These are phyloP conservation scores for Pascua guehoae DNA, from an alignment of 1,284 basidiomycete genomes.

Conservation along the genomic window DNA sequence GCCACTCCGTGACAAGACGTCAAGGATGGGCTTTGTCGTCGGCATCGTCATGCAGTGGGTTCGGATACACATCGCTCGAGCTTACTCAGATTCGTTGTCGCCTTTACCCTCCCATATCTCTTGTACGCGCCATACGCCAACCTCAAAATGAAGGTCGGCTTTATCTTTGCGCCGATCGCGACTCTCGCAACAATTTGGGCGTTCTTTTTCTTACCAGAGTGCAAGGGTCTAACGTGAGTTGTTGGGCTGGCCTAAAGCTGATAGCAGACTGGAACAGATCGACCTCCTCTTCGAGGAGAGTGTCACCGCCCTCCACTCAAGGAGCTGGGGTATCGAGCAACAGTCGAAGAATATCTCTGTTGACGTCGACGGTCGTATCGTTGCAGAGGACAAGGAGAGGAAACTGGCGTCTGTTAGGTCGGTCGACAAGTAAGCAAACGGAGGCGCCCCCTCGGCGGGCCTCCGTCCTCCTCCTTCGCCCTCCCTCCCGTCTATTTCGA, in stretches of 20 bases:
- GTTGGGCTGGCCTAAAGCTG: not conserved
- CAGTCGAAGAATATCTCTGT: too few species aligned
- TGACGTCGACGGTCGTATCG: too few species aligned
- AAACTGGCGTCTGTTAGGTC: too few species aligned
- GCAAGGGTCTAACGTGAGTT: constrained; percentile 13
- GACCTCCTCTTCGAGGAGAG: constrained; percentile 8
- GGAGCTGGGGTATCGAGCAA: not conserved
- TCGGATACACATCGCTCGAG: not conserved
- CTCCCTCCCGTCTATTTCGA: too few species aligned
- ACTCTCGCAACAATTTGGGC: constrained; percentile 1
- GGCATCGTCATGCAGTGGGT: not conserved
- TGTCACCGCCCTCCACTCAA: not conserved
- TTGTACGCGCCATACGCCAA: constrained; percentile 1
- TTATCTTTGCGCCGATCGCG: constrained; percentile 2
- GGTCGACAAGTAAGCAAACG: too few species aligned
- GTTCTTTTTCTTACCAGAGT: constrained; percentile 4
- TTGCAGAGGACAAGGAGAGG: too few species aligned
- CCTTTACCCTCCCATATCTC: constrained; percentile 14
- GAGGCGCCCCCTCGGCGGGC: too few species aligned
- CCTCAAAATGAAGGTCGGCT: constrained; percentile 7
- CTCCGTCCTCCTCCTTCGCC: too few species aligned
- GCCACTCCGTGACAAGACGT: constrained; percentile 8
- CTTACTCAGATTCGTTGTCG: constrained; percentile 10
- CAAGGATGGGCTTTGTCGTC: not conserved
- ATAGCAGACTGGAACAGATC: constrained; percentile 6